Evolutionary conservation across 768 basidiomycete genomes (phyloP).

Genomic region (Kwoniella botswanensis): DNA sequence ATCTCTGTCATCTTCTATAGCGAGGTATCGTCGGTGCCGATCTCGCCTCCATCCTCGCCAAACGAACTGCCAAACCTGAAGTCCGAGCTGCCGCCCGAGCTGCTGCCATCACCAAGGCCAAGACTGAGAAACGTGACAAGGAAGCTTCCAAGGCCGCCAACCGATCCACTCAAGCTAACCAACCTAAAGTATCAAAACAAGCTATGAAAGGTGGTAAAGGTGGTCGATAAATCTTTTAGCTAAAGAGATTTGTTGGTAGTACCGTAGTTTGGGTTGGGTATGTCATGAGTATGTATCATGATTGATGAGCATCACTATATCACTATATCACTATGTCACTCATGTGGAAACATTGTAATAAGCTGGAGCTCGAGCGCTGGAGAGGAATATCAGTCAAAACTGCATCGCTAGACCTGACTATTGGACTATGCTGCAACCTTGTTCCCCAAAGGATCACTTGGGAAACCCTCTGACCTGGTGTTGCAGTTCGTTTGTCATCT

Average conservation of each 20-base stretch:
- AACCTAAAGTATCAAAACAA: constrained; percentile 90
- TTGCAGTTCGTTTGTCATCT: no score
- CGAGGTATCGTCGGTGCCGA: constrained; percentile 98
- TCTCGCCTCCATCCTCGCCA: constrained; percentile 85
- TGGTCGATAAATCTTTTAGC: constrained; percentile 49
- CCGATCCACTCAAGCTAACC: constrained; percentile 60
- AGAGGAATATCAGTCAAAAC: no score
- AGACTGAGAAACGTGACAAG: constrained; percentile 96
- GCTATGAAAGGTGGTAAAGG: constrained; percentile 80
- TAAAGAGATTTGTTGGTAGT: constrained; percentile 46
- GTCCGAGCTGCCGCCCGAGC: constrained; percentile 78
- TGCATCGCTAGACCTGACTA: no score
- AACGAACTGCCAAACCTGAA: constrained; percentile 87
- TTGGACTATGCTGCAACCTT: no score
- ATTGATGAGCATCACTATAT: constrained; percentile 7
- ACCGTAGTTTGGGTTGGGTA: not conserved
- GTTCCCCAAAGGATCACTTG: no score
- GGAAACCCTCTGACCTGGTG: no score
- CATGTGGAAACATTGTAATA: no score
- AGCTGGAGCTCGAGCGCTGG: no score
- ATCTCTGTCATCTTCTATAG: constrained; percentile 60
- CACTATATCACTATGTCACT: not conserved
- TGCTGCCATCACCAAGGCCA: constrained; percentile 89
- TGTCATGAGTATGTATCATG: constrained; percentile 14
- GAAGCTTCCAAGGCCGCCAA: constrained; percentile 75